Evolutionary conservation across 495 filamentous ascomycete species (phyloP).

Genomic region (Polyplosphaeria fusca): DNA sequence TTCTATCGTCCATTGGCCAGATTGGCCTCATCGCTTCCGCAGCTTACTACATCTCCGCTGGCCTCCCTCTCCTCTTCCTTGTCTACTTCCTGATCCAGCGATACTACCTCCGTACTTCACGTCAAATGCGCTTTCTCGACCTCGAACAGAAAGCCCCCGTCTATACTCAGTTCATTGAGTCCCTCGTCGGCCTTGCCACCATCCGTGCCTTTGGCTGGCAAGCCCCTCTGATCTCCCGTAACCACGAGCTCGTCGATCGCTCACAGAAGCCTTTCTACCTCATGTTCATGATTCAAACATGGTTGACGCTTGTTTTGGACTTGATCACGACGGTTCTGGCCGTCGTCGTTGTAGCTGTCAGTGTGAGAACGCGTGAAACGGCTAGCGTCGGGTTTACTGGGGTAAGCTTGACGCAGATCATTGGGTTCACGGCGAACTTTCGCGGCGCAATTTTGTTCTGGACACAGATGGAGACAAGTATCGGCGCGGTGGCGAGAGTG

Average conservation of each 20-base stretch:
- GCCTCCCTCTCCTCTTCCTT: constrained; percentile 15
- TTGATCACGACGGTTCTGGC: constrained; percentile 43
- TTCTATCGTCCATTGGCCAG: not conserved
- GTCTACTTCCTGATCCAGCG: constrained; percentile 50
- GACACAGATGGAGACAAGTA: constrained; percentile 51
- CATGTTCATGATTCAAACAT: constrained; percentile 46
- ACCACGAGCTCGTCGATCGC: constrained; percentile 36
- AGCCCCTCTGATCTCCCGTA: constrained; percentile 10
- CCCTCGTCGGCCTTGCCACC: constrained; percentile 43
- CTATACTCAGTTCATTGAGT: constrained; percentile 47
- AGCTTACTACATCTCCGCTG: constrained; percentile 7
- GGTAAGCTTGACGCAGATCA: constrained; percentile 43
- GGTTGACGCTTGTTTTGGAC: constrained; percentile 45
- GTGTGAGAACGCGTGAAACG: constrained; percentile 28
- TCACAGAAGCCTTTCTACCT: constrained; percentile 50
- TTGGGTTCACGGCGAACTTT: constrained; percentile 41
- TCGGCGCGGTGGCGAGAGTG: constrained; percentile 52
- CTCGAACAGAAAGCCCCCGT: constrained; percentile 51
- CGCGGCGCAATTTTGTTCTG: constrained; percentile 41
- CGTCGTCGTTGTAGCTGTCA: constrained; percentile 38
- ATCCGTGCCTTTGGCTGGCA: constrained; percentile 47
- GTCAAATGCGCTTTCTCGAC: constrained; percentile 58
- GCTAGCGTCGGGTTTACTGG: constrained; percentile 39
- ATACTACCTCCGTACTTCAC: constrained; percentile 56
- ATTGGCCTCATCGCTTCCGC: constrained; percentile 4